phyloP scores from a whole-genome alignment of 2,329 filamentous ascomycete species.

The Ceratocystis lukuohia region DNA sequence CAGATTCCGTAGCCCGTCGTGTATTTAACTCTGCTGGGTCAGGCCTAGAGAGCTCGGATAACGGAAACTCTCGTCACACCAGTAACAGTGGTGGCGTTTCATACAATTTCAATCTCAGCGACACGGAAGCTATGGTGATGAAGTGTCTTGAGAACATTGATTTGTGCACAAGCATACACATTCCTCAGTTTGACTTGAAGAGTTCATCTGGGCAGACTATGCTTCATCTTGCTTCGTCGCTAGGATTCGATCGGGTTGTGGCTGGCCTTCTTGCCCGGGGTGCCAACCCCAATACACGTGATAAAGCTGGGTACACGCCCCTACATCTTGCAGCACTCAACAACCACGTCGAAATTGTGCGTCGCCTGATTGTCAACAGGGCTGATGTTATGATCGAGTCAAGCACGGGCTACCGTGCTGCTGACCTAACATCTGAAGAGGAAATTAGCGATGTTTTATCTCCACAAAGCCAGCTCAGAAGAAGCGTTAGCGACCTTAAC shows the following conservation, averaged over 20 bases:
- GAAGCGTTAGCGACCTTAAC: constrained; percentile 17
- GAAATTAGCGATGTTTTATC: constrained; percentile 13
- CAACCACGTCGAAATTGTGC: constrained; percentile 61
- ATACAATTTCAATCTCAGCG: constrained; percentile 31
- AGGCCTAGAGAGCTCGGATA: constrained; percentile 21
- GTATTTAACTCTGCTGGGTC: constrained; percentile 38
- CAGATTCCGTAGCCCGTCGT: constrained; percentile 46
- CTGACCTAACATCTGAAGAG: constrained; percentile 12
- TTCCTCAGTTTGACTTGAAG: constrained; percentile 53
- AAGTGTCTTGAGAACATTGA: constrained; percentile 68
- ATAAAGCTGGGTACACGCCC: constrained; percentile 68
- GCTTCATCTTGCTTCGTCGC: constrained; percentile 63
- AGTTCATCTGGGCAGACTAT: constrained; percentile 60
- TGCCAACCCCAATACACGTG: constrained; percentile 60
- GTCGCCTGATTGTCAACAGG: constrained; percentile 57
- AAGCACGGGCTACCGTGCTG: constrained; percentile 23
- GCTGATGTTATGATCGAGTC: constrained; percentile 51
- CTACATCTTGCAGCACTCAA: constrained; percentile 71
- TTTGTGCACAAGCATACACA: constrained; percentile 57
- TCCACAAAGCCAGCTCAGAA: constrained; percentile 18
- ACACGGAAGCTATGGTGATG: constrained; percentile 56
- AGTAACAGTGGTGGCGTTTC: constrained; percentile 34
- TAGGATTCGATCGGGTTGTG: constrained; percentile 63
- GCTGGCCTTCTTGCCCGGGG: constrained; percentile 63
- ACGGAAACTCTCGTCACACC: constrained; percentile 23